phyloP scores from a whole-genome alignment of 2,329 filamentous ascomycete genomes.

The Ophiostoma ulmi region DNA sequence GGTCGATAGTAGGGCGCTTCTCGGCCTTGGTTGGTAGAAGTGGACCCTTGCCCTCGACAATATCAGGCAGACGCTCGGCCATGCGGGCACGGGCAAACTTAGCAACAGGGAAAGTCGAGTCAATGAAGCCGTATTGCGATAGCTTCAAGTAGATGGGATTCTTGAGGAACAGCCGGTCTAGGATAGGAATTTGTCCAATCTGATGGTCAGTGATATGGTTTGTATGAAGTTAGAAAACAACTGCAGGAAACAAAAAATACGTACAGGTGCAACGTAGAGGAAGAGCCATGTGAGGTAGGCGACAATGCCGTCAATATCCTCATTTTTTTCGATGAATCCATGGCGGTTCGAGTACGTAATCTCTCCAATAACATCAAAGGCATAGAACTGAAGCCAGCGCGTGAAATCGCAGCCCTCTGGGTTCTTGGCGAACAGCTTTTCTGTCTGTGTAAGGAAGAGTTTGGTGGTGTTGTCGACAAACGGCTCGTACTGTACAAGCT shows the following conservation, averaged over 20 bases:
- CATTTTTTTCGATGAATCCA: conserved; percentile 68
- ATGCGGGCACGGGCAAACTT: conserved; percentile 65
- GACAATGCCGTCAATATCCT: conserved; percentile 71
- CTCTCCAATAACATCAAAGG: conserved; percentile 75
- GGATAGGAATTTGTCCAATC: conserved; percentile 67
- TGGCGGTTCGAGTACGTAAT: conserved; percentile 71
- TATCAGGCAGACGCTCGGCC: conserved; percentile 55
- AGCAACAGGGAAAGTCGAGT: conserved; percentile 66
- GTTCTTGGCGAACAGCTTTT: conserved; percentile 48
- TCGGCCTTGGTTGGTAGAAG: conserved; percentile 38
- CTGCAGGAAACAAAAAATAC: background rate
- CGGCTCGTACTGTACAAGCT: conserved; percentile 72
- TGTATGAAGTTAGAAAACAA: conserved; percentile 29
- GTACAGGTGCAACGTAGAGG: conserved; percentile 61
- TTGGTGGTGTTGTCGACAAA: conserved; percentile 71
- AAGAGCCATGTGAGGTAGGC: conserved; percentile 59
- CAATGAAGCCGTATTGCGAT: conserved; percentile 61
- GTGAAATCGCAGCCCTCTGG: conserved; percentile 56
- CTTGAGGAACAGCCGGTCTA: conserved; percentile 66
- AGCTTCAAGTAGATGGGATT: conserved; percentile 67
- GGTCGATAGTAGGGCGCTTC: conserved; percentile 48
- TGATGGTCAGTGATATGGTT: background rate
- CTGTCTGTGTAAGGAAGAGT: conserved; percentile 62
- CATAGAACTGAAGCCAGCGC: conserved; percentile 72
- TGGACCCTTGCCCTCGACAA: conserved; percentile 32